Percentiles rank a stretch among this genome's conserved stretches.
Conservation (phyloP, 2,329 filamentous ascomycete species). For the Colletotrichum lentis region DNA sequence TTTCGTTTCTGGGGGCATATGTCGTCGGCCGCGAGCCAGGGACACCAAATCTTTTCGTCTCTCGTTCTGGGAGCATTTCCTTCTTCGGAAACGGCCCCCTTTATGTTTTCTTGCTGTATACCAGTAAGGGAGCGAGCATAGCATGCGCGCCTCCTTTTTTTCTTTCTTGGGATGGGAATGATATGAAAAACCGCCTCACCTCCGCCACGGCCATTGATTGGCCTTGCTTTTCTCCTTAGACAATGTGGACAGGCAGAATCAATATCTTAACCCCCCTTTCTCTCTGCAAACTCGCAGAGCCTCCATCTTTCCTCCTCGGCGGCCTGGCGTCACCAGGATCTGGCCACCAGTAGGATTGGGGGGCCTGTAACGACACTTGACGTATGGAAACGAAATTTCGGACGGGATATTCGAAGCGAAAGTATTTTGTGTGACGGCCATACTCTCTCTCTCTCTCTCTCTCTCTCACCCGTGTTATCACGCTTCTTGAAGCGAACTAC, state of each 20-base stretch:
- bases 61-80: conserved; percentile 18
- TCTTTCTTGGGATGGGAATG: conserved; percentile 15
- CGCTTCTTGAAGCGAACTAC: neutral
- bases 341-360: neutral
- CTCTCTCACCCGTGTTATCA: neutral
- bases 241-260: conserved; percentile 32
- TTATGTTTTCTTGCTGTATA: neutral
- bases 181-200: conserved; percentile 22
- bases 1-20: conserved; percentile 4
- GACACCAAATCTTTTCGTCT: conserved; percentile 1
- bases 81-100: conserved; percentile 7
- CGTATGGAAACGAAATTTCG: conserved; percentile 27
- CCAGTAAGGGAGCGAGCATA: conserved; percentile 1
- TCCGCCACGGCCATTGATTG: conserved; percentile 26
- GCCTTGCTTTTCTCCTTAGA: conserved; percentile 31
- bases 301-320: neutral
- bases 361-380: conserved; percentile 22
- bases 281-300: conserved; percentile 5
- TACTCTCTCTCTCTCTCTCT: conserved; percentile 3
- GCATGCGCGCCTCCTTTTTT: neutral
- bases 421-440: conserved; percentile 32
- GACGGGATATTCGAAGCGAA: conserved; percentile 32
- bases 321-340: neutral
- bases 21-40: conserved; percentile 7
- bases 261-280: conserved; percentile 21